Evolutionary conservation across 192 early-diverging fungal species (phyloP).

Genomic region (Backusella liffmaniae): DNA sequence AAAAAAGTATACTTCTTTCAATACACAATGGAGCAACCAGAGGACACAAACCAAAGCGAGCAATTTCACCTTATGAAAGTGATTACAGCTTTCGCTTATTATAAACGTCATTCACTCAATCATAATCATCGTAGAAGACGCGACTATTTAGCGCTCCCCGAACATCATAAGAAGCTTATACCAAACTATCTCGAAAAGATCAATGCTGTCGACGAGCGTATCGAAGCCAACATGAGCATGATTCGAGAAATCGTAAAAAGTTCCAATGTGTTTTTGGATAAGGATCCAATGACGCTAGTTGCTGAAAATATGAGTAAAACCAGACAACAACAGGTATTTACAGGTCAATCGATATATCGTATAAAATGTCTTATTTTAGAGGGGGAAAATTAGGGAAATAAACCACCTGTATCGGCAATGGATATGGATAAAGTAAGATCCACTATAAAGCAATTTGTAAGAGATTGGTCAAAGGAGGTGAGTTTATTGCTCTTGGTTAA

Average conservation of each 20-base stretch:
- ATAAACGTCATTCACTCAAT: constrained; percentile 59
- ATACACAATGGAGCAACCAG: neutral
- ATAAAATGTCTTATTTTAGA: neutral
- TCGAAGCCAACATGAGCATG: constrained; percentile 58
- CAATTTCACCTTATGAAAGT: constrained; percentile 52
- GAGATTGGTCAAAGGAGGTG: constrained; percentile 78
- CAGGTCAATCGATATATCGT: neutral
- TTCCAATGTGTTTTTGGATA: constrained; percentile 43
- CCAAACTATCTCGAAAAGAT: constrained; percentile 64
- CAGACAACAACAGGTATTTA: constrained; percentile 22
- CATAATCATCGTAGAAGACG: constrained; percentile 61
- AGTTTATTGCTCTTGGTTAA: neutral
- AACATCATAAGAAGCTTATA: constrained; percentile 59
- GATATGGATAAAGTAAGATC: constrained; percentile 91
- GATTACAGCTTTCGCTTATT: constrained; percentile 58
- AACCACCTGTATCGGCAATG: constrained; percentile 50
- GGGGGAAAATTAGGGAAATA: constrained; percentile 7
- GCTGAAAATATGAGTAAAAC: constrained; percentile 24
- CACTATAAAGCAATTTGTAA: constrained; percentile 91
- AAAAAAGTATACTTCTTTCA: too few relatives aligned
- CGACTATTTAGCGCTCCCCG: constrained; percentile 58
- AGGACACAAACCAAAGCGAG: constrained; percentile 36
- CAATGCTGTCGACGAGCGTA: constrained; percentile 55
- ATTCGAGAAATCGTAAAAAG: constrained; percentile 53
- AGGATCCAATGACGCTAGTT: constrained; percentile 34